Conservation (phyloP, 495 filamentous ascomycete genomes). For the Penicillium cataractarum region DNA sequence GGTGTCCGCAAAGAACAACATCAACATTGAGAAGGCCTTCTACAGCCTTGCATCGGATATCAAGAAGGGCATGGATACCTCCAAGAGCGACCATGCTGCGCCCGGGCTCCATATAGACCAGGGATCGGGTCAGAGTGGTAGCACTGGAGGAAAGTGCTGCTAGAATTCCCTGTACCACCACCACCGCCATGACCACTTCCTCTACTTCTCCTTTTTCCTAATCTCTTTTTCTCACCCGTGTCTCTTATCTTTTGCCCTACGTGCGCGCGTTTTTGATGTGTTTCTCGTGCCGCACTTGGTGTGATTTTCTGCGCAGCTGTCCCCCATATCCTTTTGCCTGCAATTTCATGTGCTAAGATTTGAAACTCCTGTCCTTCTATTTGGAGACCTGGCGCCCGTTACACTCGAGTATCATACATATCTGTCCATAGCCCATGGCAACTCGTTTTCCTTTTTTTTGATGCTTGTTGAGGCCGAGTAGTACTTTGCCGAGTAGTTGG, state of each 20-base stretch:
- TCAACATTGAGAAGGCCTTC: constrained; percentile 99
- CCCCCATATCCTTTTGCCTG: constrained; percentile 25
- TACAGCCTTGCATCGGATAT: constrained; percentile 94
- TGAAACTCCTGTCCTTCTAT: constrained; percentile 26
- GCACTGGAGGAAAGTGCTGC: constrained; percentile 82
- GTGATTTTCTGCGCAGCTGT: constrained; percentile 15
- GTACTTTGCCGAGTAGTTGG: not conserved
- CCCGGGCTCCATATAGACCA: constrained; percentile 74
- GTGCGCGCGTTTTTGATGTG: constrained; percentile 12
- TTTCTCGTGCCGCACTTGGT: constrained; percentile 18
- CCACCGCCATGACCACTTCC: constrained; percentile 1
- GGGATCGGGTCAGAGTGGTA: constrained; percentile 59
- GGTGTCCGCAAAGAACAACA: constrained; percentile 97
- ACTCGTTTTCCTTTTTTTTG: constrained; percentile 2
- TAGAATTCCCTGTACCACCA: constrained; percentile 48
- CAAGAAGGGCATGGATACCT: constrained; percentile 81
- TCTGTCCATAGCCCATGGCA: constrained; percentile 27
- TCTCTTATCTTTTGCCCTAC: constrained; percentile 15
- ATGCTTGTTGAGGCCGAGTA: not conserved
- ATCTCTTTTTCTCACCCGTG: constrained; percentile 6
- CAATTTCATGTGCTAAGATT: constrained; percentile 33
- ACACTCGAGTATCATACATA: constrained; percentile 27
- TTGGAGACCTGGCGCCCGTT: constrained; percentile 24
- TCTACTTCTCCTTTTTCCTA: constrained; percentile 18
- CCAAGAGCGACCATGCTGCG: constrained; percentile 72